Evolutionary conservation across 2,329 filamentous ascomycete genomes (phyloP).

Genomic region (Aspergillus pseudonomiae): DNA sequence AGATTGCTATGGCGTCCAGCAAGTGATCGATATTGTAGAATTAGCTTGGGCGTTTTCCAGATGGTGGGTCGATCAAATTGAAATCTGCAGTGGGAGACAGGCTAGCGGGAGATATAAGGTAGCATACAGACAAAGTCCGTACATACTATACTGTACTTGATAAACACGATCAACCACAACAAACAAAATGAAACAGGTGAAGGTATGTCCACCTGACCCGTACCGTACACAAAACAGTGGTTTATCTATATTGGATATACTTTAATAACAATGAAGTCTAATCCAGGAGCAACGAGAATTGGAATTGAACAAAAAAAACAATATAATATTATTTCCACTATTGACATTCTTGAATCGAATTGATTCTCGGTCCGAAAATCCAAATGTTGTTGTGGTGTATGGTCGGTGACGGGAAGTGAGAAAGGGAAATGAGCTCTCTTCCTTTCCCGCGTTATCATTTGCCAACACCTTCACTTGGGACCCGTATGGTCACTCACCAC

Average conservation of each 20-base stretch:
- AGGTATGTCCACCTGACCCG: neutral
- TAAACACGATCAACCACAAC: neutral
- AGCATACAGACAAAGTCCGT: neutral
- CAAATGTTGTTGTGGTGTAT: neutral
- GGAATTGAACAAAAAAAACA: neutral
- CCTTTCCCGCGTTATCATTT: slow-evolving; percentile 18
- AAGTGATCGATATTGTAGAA: neutral
- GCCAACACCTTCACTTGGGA: slow-evolving; percentile 10
- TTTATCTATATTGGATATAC: neutral
- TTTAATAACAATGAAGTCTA: neutral
- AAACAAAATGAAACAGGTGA: neutral
- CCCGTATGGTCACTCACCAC: neutral
- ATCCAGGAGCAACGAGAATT: neutral
- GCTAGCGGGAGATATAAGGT: neutral
- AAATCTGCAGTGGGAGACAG: neutral
- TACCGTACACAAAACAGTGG: neutral
- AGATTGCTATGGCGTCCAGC: neutral
- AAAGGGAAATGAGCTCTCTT: slow-evolving; percentile 7
- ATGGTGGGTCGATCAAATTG: neutral
- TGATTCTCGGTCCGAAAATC: neutral
- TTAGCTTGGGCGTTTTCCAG: neutral
- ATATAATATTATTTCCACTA: neutral
- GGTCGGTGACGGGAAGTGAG: neutral
- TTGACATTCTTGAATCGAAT: neutral
- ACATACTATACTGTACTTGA: neutral